Evolutionary conservation across 148 eudicot genomes (phyloP).

Genomic region (Amaranthus cruentus): DNA sequence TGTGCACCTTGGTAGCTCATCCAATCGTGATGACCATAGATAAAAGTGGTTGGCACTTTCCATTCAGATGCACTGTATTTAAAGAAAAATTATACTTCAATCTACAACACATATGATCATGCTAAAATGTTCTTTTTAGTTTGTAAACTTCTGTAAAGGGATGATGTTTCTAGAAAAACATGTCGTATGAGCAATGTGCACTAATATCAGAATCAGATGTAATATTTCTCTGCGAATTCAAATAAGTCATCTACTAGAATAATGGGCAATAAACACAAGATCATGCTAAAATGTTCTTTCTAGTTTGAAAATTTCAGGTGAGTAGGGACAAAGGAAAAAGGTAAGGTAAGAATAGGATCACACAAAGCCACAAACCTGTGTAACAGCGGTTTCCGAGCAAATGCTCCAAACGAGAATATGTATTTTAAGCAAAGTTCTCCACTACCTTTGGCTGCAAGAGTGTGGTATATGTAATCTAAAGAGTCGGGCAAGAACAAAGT

Average conservation of each 20-base stretch:
- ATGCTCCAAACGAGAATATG: constrained; percentile 91
- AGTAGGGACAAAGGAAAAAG: background rate
- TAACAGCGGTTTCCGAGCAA: constrained; percentile 76
- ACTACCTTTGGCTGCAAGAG: constrained; percentile 89
- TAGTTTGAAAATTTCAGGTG: background rate
- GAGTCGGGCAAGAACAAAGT: constrained; percentile 9
- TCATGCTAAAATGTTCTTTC: background rate
- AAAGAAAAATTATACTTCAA: constrained; percentile 4
- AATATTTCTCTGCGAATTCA: too few relatives aligned
- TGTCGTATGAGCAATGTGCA: too few relatives aligned
- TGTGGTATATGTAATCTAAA: constrained; percentile 89
- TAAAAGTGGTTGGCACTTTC: constrained; percentile 95
- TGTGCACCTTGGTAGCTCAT: constrained; percentile 85
- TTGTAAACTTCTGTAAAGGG: background rate
- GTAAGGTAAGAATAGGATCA: background rate
- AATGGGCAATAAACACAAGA: background rate
- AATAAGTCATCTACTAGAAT: background rate
- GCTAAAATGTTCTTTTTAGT: background rate
- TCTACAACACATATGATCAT: background rate
- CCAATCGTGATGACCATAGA: constrained; percentile 89
- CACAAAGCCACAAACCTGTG: constrained; percentile 43
- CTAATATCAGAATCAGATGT: too few relatives aligned
- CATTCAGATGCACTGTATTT: constrained; percentile 81
- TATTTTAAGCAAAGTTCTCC: constrained; percentile 92
- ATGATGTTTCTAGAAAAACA: too few relatives aligned